Evolutionary conservation across 176 grass and related monocot genomes (phyloP).

Genomic region (Carex littledalei): DNA sequence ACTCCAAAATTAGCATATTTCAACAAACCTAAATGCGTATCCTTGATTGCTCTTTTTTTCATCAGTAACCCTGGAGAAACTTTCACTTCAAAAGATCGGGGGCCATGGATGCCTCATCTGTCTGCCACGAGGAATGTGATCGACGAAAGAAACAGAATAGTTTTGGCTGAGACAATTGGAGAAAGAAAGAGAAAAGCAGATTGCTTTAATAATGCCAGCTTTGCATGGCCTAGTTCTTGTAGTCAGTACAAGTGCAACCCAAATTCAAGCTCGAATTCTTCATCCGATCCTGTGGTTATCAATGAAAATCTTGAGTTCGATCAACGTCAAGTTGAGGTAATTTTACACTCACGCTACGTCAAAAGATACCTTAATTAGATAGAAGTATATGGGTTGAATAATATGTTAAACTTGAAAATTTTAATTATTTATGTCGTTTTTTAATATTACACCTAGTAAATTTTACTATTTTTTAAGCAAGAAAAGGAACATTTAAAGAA

Average conservation of each 20-base stretch:
- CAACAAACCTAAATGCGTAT: background rate
- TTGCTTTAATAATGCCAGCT: background rate
- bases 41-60: background rate
- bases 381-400: background rate
- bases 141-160: background rate
- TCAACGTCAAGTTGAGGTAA: background rate
- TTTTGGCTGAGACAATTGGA: background rate
- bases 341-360: background rate
- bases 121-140: background rate
- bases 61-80: background rate
- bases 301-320: background rate
- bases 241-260: background rate
- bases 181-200: conserved; percentile 6
- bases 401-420: background rate
- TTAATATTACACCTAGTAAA: too few species aligned
- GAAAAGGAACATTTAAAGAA: background rate
- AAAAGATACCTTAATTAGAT: background rate
- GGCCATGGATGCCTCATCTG: background rate
- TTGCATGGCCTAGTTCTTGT: background rate
- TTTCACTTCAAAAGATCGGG: background rate
- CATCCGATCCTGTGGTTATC: conserved; percentile 1
- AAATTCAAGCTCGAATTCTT: conserved; percentile 1
- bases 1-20: background rate
- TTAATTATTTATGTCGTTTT: too few species aligned
- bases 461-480: too few species aligned